phyloP scores from a whole-genome alignment of 768 basidiomycete genomes.

The Tulasnella sp. region DNA sequence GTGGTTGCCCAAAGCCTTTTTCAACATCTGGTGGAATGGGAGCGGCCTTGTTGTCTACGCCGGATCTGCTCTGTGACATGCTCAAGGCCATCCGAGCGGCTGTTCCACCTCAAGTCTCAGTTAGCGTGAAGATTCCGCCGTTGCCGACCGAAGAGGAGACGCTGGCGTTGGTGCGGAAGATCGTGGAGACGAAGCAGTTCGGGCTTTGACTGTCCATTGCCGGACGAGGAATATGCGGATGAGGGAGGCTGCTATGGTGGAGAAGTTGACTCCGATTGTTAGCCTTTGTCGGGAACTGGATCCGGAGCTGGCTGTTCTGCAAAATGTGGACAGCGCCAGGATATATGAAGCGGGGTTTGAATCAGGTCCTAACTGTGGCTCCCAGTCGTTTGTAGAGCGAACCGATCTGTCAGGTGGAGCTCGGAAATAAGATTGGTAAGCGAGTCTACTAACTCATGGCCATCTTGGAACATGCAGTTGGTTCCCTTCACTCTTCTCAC shows the following conservation, averaged over 20 bases:
- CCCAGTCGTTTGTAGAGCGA: no score
- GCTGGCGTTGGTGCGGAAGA: conserved; percentile 82
- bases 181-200: conserved; percentile 82
- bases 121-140: conserved; percentile 94
- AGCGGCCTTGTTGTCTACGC: conserved; percentile 88
- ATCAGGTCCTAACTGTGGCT: no score
- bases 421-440: no score
- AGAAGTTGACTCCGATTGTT: conserved; percentile 81
- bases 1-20: conserved; percentile 96
- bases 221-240: conserved; percentile 91
- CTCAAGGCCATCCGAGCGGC: conserved; percentile 73
- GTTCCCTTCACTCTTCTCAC: no score
- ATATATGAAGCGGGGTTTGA: no score
- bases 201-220: conserved; percentile 91
- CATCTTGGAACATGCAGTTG: no score
- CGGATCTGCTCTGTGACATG: conserved; percentile 88
- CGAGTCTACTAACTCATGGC: no score
- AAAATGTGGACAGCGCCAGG: conserved; percentile 96
- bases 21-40: conserved; percentile 96
- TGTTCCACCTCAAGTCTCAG: conserved; percentile 76
- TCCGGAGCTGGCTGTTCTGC: conserved; percentile 81
- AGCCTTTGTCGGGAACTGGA: conserved; percentile 72
- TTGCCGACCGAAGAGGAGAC: conserved; percentile 87
- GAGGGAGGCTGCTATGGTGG: conserved; percentile 74
- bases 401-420: no score